Base-by-base conservation (phyloP, 495 filamentous ascomycete genomes). In the Penicillium simplicissimum region DNA sequence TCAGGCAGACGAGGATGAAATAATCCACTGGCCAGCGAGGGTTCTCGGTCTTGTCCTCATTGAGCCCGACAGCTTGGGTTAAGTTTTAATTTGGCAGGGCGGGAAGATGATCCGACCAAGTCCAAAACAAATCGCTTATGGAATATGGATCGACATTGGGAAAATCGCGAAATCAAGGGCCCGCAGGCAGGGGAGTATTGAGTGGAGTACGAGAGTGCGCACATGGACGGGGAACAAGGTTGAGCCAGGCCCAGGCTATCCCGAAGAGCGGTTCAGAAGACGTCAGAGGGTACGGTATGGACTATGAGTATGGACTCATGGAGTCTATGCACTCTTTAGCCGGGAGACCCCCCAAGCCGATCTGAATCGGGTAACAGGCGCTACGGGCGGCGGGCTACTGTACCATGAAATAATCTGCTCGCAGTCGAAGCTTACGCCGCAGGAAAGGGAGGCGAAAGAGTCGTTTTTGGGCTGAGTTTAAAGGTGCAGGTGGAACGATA, bases 61-160 rank as follows among this genome's bases (percentile, higher is more conserved):
- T 33, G 69, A 72, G 71, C 74, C 76, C 76, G 74, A 74, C 73
- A 75, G 73, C 65, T 67, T 74, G 76, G 76, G 71, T 78, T 77
- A 76, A 77, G 76, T 76, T 79, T 69, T 67, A 67, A 67, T 75
- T 71, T 74, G 75, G 74, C 70, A 72, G 69, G 64, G 65, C 67
- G 70, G 71, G 67, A 69, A 66, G 68, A 67, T 59, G 65, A 69
- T 72, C 68, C 66, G 71, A 65, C 57, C 62, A 71, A 71, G 66
- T 69, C 67, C 67, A 68, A 70, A 64, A 65, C 52, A 60, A 60
- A 25, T 57, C 47, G 45, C 36, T 65, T 52, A 38, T 36, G 52
- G 60, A n/a, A n/a, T n/a, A n/a, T n/a, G 59, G 67, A 69, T 69
- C 64, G 61, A 69, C 68, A 62, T 48, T 37, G 52, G 58, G 51